Evolutionary conservation across 2,329 filamentous ascomycete species (phyloP).

Genomic region (Dothistroma pini): DNA sequence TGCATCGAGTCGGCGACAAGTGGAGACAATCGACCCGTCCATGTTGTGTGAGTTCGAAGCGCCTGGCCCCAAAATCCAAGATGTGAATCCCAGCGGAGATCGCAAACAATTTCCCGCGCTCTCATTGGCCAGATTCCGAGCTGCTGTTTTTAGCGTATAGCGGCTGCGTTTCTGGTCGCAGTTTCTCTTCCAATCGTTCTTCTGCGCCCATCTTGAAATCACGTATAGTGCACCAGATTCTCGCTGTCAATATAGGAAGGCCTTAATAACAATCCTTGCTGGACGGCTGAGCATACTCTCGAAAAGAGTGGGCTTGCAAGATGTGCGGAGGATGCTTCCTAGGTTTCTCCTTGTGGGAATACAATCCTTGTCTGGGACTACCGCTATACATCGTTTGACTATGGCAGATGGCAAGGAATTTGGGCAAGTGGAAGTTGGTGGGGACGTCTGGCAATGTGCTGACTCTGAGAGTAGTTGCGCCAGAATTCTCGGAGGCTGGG

Average conservation of each 20-base stretch:
- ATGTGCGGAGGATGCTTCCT: slow-evolving; percentile 2
- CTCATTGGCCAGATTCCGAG: background rate
- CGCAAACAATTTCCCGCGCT: background rate
- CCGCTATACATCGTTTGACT: background rate
- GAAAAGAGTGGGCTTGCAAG: background rate
- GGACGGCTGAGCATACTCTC: background rate
- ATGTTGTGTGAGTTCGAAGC: background rate
- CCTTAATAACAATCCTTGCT: background rate
- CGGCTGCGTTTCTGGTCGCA: background rate
- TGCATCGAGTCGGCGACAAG: background rate
- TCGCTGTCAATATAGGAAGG: background rate
- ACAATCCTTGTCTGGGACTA: background rate
- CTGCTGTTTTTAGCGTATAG: background rate
- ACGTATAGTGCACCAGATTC: slow-evolving; percentile 6
- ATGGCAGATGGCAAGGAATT: background rate
- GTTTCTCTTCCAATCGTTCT: slow-evolving; percentile 6
- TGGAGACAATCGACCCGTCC: background rate
- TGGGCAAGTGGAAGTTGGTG: background rate
- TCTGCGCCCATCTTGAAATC: background rate
- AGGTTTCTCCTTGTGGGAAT: background rate
- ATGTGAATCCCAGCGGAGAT: background rate
- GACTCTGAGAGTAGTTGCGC: background rate
- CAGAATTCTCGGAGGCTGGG: background rate
- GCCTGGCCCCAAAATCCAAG: background rate
- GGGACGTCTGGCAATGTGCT: background rate